Evolutionary conservation across 2,329 filamentous ascomycete species (phyloP).

Genomic region (Aspergillus ustus): DNA sequence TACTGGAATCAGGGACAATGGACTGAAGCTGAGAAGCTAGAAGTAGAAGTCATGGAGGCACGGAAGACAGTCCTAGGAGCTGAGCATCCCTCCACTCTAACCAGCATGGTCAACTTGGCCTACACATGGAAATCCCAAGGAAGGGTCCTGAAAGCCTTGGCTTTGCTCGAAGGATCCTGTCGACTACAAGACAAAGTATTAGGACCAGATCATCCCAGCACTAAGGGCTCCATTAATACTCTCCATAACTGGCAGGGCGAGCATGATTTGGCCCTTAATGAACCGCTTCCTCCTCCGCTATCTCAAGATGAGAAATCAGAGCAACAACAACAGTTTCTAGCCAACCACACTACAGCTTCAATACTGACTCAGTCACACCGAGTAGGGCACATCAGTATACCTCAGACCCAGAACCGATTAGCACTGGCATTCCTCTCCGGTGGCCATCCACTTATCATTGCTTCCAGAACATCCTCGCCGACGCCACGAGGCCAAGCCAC

Average conservation of each 20-base stretch:
- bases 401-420: not conserved
- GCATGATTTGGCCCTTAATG: not conserved
- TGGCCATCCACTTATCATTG: not conserved
- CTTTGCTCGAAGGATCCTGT: not conserved
- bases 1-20: too few relatives aligned
- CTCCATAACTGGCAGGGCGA: not conserved
- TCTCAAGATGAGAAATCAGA: not conserved
- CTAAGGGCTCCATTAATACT: not conserved
- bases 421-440: not conserved
- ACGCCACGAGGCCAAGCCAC: not conserved
- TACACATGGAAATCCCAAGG: too few relatives aligned
- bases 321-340: not conserved
- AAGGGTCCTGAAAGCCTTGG: not conserved
- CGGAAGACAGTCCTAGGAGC: too few relatives aligned
- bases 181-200: too few relatives aligned
- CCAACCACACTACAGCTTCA: not conserved
- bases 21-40: too few relatives aligned
- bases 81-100: too few relatives aligned
- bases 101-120: too few relatives aligned
- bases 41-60: too few relatives aligned
- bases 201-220: not conserved
- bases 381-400: not conserved
- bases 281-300: not conserved
- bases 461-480: not conserved
- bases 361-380: not conserved